phyloP scores from a whole-genome alignment of 257 asterid genomes.

The Leptodermis oblonga region DNA sequence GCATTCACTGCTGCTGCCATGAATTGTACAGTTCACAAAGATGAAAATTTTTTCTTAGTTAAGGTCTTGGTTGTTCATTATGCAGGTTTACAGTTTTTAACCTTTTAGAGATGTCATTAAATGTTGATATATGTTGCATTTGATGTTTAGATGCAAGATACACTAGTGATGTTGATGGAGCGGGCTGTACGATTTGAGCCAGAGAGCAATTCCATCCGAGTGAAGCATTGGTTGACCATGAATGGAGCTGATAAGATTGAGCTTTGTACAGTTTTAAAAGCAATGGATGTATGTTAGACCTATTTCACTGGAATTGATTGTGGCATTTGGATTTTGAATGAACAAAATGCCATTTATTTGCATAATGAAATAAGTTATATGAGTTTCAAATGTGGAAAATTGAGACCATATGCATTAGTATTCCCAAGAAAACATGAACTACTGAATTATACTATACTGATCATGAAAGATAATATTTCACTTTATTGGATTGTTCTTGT shows the following conservation, averaged over 20 bases:
- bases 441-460: too few relatives aligned
- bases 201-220: slow-evolving; percentile 42
- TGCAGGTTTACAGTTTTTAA: slow-evolving; percentile 18
- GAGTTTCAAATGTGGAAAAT: background rate
- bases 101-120: slow-evolving; percentile 42
- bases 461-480: too few relatives aligned
- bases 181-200: slow-evolving; percentile 64
- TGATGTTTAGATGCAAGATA: slow-evolving; percentile 80
- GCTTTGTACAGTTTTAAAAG: slow-evolving; percentile 67
- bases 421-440: too few relatives aligned
- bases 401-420: background rate
- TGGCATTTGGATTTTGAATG: background rate
- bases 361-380: background rate
- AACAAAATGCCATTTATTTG: background rate
- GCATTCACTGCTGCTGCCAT: background rate
- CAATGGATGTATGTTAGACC: slow-evolving; percentile 71
- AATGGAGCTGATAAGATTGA: slow-evolving; percentile 52
- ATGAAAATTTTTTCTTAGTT: background rate
- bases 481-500: background rate
- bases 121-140: slow-evolving; percentile 51
- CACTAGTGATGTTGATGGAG: slow-evolving; percentile 66
- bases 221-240: slow-evolving; percentile 42
- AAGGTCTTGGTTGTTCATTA: background rate
- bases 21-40: background rate
- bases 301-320: slow-evolving; percentile 1